Evolutionary conservation across 371 early-diverging fungal genomes (phyloP), one percentile per base, ranked within the genome.

Genomic region (Mortierella sp.): DNA sequence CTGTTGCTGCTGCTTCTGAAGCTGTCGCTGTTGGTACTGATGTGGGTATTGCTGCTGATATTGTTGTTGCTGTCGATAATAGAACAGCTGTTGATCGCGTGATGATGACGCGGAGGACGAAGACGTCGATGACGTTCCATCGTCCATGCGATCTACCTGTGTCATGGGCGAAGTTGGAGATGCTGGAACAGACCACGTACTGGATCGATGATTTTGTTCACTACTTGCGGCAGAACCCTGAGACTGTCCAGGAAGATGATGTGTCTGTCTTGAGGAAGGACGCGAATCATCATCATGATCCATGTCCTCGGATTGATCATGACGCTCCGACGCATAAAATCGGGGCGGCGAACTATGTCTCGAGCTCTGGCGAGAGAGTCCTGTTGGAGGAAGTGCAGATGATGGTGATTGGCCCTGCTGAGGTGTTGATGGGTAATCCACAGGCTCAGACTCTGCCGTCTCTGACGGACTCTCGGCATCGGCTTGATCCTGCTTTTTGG

Each of bases 111-210:
- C 15, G 26, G 37, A 6, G 11, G 54, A 27, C 24, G 50, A 27
- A 14, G 57, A 23, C 11, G 58, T 34, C 4, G 61, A 28, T 47
- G 49, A 34, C 8, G 6, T 32, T 27, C 50, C 59, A 17, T 57
- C 66, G 47, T 62, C 67, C 73, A 63, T 67, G 23, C 60, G 57
- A 46, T 73, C 68, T 12, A 31, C 64, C 48, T 55, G 54, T 21
- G 57, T 47, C 67, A 63, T 48, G 15, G 73, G 73, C 27, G 73
- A 73, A 6, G 73, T 67, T 3, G 73, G 73, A 14, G 73, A 73
- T 6, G 59, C 67, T 7, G 66, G 73, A 11, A 54, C 54, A 21
- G 67, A 43, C 53, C 48, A 49, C 6, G 58, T 27, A 21, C 23
- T 41, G 21, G 24, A 26, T 19, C n/a, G 21, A 17, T 57, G 27